Evolutionary conservation across 805 yeast genomes (phyloP).

Genomic region (Zygosaccharomyces bailii): DNA sequence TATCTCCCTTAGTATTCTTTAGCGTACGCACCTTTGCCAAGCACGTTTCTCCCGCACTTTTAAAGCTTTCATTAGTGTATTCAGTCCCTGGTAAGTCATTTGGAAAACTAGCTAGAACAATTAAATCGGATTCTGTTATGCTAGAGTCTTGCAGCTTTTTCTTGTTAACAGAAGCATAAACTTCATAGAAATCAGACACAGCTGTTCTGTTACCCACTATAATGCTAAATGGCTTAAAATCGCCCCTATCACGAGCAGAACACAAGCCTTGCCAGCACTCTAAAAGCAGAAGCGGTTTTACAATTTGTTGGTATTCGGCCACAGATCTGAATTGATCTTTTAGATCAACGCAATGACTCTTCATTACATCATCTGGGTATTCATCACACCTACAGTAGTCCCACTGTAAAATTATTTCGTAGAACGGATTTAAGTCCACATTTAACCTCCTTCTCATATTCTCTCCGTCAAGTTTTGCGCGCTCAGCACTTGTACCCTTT

Average conservation of each 20-base stretch:
- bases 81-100: slow-evolving; percentile 29
- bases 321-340: slow-evolving; percentile 54
- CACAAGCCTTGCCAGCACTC: slow-evolving; percentile 94
- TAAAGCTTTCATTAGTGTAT: slow-evolving; percentile 36
- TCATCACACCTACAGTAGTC: slow-evolving; percentile 55
- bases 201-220: slow-evolving; percentile 76
- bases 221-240: slow-evolving; percentile 56
- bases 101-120: slow-evolving; percentile 57
- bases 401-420: slow-evolving; percentile 71
- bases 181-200: slow-evolving; percentile 83
- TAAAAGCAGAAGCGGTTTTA: slow-evolving; percentile 76
- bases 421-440: slow-evolving; percentile 74
- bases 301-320: slow-evolving; percentile 61
- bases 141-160: slow-evolving; percentile 48
- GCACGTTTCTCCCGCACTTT: slow-evolving; percentile 47
- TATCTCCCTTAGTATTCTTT: slow-evolving; percentile 61
- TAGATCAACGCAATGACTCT: slow-evolving; percentile 43
- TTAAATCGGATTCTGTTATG: slow-evolving; percentile 71
- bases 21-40: slow-evolving; percentile 77
- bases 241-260: slow-evolving; percentile 60
- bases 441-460: slow-evolving; percentile 75
- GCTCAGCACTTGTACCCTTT: slow-evolving; percentile 40
- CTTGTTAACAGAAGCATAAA: slow-evolving; percentile 67
- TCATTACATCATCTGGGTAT: slow-evolving; percentile 53
- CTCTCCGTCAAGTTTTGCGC: slow-evolving; percentile 59